A percentile compares a stretch with the other conserved stretches of the same genome.
These are phyloP conservation scores for Lactifluus hygrophoroides DNA, from an alignment of 768 basidiomycete genomes.

Conservation along the genomic window DNA sequence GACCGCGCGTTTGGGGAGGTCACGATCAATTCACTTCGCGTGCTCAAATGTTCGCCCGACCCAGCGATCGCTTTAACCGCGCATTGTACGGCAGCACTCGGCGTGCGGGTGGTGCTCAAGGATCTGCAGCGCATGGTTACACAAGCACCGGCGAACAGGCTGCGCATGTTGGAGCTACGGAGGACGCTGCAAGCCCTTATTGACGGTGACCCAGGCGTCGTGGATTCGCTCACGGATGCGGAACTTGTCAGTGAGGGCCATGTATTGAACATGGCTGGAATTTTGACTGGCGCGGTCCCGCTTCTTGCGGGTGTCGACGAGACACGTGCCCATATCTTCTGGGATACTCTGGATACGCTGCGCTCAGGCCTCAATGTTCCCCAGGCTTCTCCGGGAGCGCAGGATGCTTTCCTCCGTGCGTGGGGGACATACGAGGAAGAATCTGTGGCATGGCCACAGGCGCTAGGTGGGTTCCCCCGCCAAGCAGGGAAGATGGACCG, in stretches of 20 bases:
- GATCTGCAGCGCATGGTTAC: not conserved
- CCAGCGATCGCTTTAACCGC: not conserved
- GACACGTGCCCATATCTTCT: not conserved
- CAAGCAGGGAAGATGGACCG: not conserved
- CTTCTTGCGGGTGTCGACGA: not conserved
- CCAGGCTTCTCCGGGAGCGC: not conserved
- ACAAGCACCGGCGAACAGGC: not conserved
- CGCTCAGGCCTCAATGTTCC: not conserved
- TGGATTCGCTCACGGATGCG: not conserved
- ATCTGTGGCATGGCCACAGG: not conserved
- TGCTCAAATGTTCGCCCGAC: slow-evolving; percentile 7
- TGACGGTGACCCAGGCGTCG: not conserved
- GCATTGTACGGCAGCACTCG: not conserved
- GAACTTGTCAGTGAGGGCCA: not conserved
- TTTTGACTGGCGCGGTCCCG: slow-evolving; percentile 3
- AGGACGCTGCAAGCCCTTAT: not conserved
- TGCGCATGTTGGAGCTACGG: slow-evolving; percentile 5
- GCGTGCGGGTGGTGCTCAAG: slow-evolving; percentile 5
- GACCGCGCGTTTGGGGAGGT: slow-evolving; percentile 2
- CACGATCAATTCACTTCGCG: not conserved
- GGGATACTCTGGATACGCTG: slow-evolving; percentile 4
- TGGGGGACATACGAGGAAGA: not conserved
- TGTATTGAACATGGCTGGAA: not conserved
- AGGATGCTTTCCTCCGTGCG: not conserved
- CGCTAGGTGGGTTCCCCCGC: not conserved